Percentiles rank a stretch among this genome's conserved stretches.
These are phyloP conservation scores for Tuber brumale DNA, from an alignment of 495 filamentous ascomycete species.

Conservation along the genomic window DNA sequence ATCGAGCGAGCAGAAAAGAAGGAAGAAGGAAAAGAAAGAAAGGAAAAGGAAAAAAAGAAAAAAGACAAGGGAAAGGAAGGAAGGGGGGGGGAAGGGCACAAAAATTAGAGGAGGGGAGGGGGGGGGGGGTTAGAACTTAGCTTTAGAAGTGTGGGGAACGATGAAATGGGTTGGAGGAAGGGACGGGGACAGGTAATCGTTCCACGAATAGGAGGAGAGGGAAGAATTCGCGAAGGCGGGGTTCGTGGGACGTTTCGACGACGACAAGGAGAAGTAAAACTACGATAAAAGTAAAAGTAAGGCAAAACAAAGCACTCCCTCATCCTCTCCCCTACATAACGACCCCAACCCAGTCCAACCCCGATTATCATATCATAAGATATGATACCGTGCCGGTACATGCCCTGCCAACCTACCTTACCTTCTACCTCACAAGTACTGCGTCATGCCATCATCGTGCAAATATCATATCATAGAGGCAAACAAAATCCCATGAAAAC, in stretches of 20 bases:
- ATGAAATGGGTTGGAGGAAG: background rate
- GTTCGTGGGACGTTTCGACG: background rate
- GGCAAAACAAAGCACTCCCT: too few species aligned
- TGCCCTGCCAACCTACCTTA: background rate
- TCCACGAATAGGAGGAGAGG: background rate
- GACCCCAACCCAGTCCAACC: background rate
- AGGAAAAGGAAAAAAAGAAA: conserved; percentile 11
- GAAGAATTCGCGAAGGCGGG: conserved; percentile 2
- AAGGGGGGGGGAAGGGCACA: conserved; percentile 6
- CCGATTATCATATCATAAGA: background rate
- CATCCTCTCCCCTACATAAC: background rate
- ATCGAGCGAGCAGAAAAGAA: background rate
- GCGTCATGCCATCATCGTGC: too few species aligned
- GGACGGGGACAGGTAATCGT: too few species aligned
- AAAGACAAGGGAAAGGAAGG: conserved; percentile 5
- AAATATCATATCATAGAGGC: background rate
- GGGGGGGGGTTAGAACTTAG: background rate
- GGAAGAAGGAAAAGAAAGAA: background rate
- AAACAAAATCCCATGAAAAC: background rate
- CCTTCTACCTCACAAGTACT: background rate
- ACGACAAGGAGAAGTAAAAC: background rate
- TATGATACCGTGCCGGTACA: background rate
- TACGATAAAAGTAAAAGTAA: background rate
- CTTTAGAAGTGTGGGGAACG: background rate
- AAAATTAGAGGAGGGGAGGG: background rate